Percentiles rank a stretch among this genome's conserved stretches.
Conservation (phyloP, 129 eudicot species). For the Daucus carota region DH1_v3.0 NC_030384.2:31563001-31563500, state of each 20-base stretch:
- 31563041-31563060: constrained; percentile 81
- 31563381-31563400: background rate
- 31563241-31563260: constrained; percentile 62
- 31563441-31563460: background rate
- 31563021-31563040: constrained; percentile 77
- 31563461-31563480: background rate
- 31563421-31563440: background rate
- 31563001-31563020: constrained; percentile 96
- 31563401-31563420: background rate
- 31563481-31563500: background rate
- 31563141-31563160: constrained; percentile 74
- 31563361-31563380: background rate
- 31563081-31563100: constrained; percentile 88
- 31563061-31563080: constrained; percentile 85
- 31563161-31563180: constrained; percentile 76
- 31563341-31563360: background rate
- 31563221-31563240: constrained; percentile 36
- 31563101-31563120: constrained; percentile 90
- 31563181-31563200: constrained; percentile 69
- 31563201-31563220: constrained; percentile 40
- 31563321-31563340: constrained; percentile 49
- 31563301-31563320: constrained; percentile 97
- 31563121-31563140: constrained; percentile 65
- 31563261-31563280: constrained; percentile 83
- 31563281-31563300: constrained; percentile 97